Evolutionary conservation across 371 early-diverging fungal species (phyloP), one percentile per base, ranked within the genome.

Genomic region (Mortierella sp.): DNA sequence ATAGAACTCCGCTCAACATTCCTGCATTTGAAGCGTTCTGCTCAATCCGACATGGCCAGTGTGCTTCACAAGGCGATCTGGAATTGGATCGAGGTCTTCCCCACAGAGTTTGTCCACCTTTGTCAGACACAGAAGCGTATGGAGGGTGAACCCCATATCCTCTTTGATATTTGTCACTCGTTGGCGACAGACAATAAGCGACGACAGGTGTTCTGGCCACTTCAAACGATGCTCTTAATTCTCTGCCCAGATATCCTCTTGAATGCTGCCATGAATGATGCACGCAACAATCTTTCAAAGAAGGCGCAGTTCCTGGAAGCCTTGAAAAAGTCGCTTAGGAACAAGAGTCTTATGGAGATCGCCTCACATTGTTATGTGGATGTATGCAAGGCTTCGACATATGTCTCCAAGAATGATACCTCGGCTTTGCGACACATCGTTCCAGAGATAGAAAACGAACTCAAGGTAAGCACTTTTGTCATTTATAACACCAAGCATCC

Each of bases 41-140:
- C 93, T 0, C 94, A 92, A 64, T 73, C 90, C 11, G 84, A 89
- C 9, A 85, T 91, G 63, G 92, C 93, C 0, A 86, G 90, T 15
- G 87, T 90, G 12, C 81, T 94, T 46, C 86, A 93, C 53, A 87
- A 89, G 48, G 89, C 92, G 4, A 94, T 96, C 67, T 96, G 95
- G 95, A 94, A 92, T 70, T 96, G 94, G 94, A 95, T 96, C 51
- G 94, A 94, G 71, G 87, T 88, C 0, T 93, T 90, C 72, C 94
- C 95, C 0, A 74, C 84, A 14, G 95, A 95, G 64, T 95, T 94
- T 76, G 87, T 90, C 57, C 84, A 83, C 29, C 74, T 95, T 23
- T 92, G 89, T 66, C 87, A 89, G 48, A 82, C 73, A n/a, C 91
- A 91, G 70, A 88, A 86, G 61, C 87, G 91, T n/a, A 74, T 94